Evolutionary conservation across 768 basidiomycete genomes (phyloP), one percentile per base, ranked within the genome.

Genomic region (Trametes cinnabarina): DNA sequence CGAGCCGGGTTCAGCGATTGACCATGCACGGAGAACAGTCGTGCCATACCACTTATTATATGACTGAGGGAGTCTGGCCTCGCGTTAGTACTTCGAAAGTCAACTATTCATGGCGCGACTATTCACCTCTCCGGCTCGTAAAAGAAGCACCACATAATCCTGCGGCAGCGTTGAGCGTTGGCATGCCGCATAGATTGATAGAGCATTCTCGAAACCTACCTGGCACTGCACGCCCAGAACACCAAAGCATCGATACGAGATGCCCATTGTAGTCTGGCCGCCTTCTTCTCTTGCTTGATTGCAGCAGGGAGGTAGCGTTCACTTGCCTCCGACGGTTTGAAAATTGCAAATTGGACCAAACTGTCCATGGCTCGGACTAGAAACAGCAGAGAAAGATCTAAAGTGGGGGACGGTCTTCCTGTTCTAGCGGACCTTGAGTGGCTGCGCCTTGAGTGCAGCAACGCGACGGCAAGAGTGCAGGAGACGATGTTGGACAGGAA

Each of bases 131-230:
- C 75, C 4, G 90, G 88, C 65, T 86, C 77, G 64, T 92, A 92
- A 68, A 90, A 86, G 71, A 88, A 92, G 64, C 90, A 91, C 90
- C 90, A 92, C 88, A 92, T 91, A 52, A 92, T 90, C 66, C 90
- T 92, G 67, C 41, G 30, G 7, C 23, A 57, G 37, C 30, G 8
- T 30, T 55, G 46, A 42, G 35, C 19, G 47, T 15, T 9, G 15
- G 12, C 12, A 32, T 12, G 12, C 6, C 12, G 30, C 2, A 23
- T 2, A 6, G 14, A 3, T 14, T 2, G 35, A 4, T 15, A 8
- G 20, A 20, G n/a, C 22, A 17, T 20, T 20, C 11, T n/a, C 10
- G 28, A 30, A 35, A 70, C 76, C 28, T 58, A 90, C 90, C 90
- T 84, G 30, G 88, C 86, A 58, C 87, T 88, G 63, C 84, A 84